phyloP scores from a whole-genome alignment of 192 early-diverging fungal genomes.

The Chytriomyces confervae region DNA sequence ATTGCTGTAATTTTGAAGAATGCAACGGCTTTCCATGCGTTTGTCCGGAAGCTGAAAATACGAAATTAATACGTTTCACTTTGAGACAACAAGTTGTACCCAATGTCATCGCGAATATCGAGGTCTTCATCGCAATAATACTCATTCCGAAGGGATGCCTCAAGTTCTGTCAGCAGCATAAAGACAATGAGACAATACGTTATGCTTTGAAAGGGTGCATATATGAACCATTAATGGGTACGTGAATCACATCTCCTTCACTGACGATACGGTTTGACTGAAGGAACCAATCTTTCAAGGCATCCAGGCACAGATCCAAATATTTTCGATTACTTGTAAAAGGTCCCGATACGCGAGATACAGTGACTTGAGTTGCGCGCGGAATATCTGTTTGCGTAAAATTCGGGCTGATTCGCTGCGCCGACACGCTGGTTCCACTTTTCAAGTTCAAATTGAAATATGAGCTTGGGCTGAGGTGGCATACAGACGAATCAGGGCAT shows the following conservation, averaged over 20 bases:
- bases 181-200: constrained; percentile 31
- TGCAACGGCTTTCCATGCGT: constrained; percentile 42
- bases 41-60: not conserved
- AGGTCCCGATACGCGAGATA: constrained; percentile 72
- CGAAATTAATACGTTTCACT: not conserved
- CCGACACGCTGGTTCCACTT: not conserved
- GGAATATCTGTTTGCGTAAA: constrained; percentile 9
- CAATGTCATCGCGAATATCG: constrained; percentile 43
- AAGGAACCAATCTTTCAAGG: constrained; percentile 71
- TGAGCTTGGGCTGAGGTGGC: not conserved
- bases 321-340: constrained; percentile 64
- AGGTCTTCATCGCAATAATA: constrained; percentile 44
- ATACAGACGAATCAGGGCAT: not conserved
- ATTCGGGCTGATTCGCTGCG: not conserved
- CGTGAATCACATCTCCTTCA: constrained; percentile 70
- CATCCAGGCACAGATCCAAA: constrained; percentile 61
- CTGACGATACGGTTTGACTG: constrained; percentile 64
- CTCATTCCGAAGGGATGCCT: constrained; percentile 23
- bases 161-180: constrained; percentile 41
- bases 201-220: not conserved
- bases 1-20: constrained; percentile 62
- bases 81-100: constrained; percentile 16
- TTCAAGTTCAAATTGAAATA: constrained; percentile 6
- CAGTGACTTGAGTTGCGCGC: constrained; percentile 62
- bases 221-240: constrained; percentile 64